These are phyloP conservation scores for Plectosphaerella plurivora DNA, from an alignment of 2,329 filamentous ascomycete genomes.

Conservation along the genomic window DNA sequence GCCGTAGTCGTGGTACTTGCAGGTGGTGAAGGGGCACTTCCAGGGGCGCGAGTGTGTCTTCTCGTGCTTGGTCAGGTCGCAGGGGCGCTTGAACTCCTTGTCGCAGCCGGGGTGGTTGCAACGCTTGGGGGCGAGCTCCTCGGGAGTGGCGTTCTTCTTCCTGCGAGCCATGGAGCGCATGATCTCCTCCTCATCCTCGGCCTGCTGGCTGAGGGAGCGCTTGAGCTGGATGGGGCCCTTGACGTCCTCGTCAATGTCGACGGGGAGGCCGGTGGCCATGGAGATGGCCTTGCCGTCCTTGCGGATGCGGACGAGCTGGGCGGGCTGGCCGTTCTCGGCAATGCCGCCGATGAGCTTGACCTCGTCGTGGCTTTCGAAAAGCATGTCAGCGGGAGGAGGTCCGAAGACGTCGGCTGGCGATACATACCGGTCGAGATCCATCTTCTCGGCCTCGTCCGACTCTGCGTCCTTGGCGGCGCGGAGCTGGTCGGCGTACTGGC, in stretches of 20 bases:
- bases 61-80: slow-evolving; percentile 95
- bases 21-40: slow-evolving; percentile 79
- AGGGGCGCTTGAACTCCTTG: slow-evolving; percentile 95
- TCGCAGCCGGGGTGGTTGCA: slow-evolving; percentile 73
- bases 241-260: slow-evolving; percentile 48
- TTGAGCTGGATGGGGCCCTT: slow-evolving; percentile 53
- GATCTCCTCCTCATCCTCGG: slow-evolving; percentile 75
- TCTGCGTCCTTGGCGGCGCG: slow-evolving; percentile 67
- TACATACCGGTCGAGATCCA: slow-evolving; percentile 52
- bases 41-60: slow-evolving; percentile 96
- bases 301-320: slow-evolving; percentile 77
- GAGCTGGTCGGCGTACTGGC: slow-evolving; percentile 82
- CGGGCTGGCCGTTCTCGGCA: slow-evolving; percentile 74
- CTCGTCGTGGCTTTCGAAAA: slow-evolving; percentile 49
- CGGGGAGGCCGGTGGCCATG: slow-evolving; percentile 63
- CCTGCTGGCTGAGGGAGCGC: slow-evolving; percentile 63
- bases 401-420: slow-evolving; percentile 8
- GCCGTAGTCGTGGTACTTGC: slow-evolving; percentile 86
- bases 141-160: slow-evolving; percentile 86
- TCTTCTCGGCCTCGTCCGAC: slow-evolving; percentile 51
- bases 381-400: slow-evolving; percentile 1
- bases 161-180: slow-evolving; percentile 91
- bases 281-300: slow-evolving; percentile 78
- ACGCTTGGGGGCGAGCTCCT: slow-evolving; percentile 75
- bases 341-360: slow-evolving; percentile 79